Percentiles rank a stretch among this genome's conserved stretches.
Conservation (phyloP, 495 filamentous ascomycete species). For the Stereocaulon alpinum region DNA sequence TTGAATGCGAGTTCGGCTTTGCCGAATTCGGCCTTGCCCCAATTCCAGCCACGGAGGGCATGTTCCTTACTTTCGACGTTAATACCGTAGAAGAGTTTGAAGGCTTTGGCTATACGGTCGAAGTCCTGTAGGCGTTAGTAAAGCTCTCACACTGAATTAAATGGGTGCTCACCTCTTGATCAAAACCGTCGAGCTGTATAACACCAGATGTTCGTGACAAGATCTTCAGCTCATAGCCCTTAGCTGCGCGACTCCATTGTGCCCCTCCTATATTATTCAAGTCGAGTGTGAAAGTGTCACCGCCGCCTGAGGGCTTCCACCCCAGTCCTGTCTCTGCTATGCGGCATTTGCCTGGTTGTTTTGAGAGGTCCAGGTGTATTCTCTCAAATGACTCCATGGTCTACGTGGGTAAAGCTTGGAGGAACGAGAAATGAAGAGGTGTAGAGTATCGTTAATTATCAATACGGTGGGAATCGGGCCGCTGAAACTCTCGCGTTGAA, state of each 20-base stretch:
- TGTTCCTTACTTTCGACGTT: constrained; percentile 88
- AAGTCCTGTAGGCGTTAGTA: constrained; percentile 51
- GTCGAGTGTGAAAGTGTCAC: constrained; percentile 87
- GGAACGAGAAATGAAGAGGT: background rate
- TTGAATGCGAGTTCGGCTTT: constrained; percentile 94
- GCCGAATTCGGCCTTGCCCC: constrained; percentile 96
- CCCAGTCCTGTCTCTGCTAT: constrained; percentile 87
- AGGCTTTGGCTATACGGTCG: constrained; percentile 77
- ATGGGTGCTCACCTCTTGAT: constrained; percentile 61
- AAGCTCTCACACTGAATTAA: background rate
- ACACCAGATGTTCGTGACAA: constrained; percentile 71
- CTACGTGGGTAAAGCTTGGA: background rate
- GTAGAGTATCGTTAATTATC: background rate
- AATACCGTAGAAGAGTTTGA: constrained; percentile 94
- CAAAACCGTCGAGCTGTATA: constrained; percentile 90
- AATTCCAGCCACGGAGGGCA: constrained; percentile 95
- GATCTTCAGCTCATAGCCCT: constrained; percentile 88
- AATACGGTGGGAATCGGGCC: background rate
- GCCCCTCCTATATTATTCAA: constrained; percentile 67
- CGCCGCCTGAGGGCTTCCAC: constrained; percentile 81
- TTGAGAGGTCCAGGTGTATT: constrained; percentile 90
- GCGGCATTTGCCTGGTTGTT: constrained; percentile 79
- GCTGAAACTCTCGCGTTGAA: background rate
- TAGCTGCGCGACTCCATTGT: constrained; percentile 91
- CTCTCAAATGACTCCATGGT: constrained; percentile 85